Conservation (phyloP, 805 yeast species). For the Yamadazyma akitaensis region DNA sequence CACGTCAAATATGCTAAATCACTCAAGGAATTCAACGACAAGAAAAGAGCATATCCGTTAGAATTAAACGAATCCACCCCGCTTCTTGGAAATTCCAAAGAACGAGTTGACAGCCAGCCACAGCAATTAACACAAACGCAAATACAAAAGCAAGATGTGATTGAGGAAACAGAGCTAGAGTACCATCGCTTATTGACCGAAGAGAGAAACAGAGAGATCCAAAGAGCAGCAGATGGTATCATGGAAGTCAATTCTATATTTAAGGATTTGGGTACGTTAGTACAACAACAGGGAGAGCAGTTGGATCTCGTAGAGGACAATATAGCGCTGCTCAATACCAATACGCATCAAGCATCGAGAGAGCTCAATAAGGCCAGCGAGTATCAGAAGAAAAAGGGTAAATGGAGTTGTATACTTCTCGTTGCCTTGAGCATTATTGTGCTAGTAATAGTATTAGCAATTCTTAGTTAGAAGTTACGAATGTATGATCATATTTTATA, state of each 20-base stretch:
- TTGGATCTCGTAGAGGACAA: constrained; percentile 83
- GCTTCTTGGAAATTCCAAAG: constrained; percentile 22
- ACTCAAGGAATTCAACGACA: constrained; percentile 44
- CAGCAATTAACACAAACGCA: constrained; percentile 27
- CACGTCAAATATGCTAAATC: constrained; percentile 23
- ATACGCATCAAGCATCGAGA: constrained; percentile 65
- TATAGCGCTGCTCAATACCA: constrained; percentile 56
- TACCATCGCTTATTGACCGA: constrained; percentile 63
- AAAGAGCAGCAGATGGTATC: constrained; percentile 71
- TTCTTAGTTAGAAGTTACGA: constrained; percentile 37
- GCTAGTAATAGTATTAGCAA: constrained; percentile 55
- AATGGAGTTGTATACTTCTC: constrained; percentile 70
- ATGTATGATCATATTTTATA: neutral
- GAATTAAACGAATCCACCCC: constrained; percentile 36
- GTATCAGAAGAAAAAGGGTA: constrained; percentile 65
- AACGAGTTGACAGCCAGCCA: constrained; percentile 16
- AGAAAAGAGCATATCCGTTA: constrained; percentile 30
- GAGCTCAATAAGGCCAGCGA: constrained; percentile 74
- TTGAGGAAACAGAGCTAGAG: constrained; percentile 52
- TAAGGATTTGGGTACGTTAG: constrained; percentile 73
- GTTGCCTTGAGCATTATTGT: constrained; percentile 56
- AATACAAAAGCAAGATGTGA: constrained; percentile 33
- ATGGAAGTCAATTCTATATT: constrained; percentile 83
- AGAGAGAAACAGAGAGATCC: constrained; percentile 72
- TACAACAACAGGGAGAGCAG: constrained; percentile 80